Evolutionary conservation across 169 alveolate genomes (phyloP), one percentile per base, ranked within the genome.

Genomic region (Eimeria sp.): DNA sequence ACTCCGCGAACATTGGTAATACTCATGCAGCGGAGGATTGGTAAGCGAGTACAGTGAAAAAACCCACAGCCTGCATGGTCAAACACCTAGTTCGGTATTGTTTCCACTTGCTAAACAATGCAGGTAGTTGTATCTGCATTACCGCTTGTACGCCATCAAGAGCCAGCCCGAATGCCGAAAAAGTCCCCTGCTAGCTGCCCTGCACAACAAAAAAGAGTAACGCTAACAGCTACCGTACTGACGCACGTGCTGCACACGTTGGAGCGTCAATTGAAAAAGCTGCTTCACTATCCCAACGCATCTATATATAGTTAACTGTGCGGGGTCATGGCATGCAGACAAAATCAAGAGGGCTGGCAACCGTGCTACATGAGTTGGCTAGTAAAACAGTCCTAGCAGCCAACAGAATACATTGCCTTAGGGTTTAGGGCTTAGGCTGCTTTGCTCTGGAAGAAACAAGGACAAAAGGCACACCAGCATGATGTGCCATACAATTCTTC

Each of bases 241-340:
- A 74, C 83, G 83, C 56, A 74, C 83, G 16, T 74, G 83, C 83
- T 74, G 83, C 83, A 23, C 14, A 20, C 83, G 33, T 30, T 16
- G 33, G 16, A 74, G 52, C n/a, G 27, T 23, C 80, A 71, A 4
- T 25, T 54, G n/a, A 37, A 6, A 71, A 37, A 71, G 8, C 52
- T 13, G n/a, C 9, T 27, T 11, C 54, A 33, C n/a, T 13, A 13
- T 25, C 9, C 18, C 52, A 30, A 71, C n/a, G 25, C 49, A 30
- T 33, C n/a, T 37, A 71, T 30, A 30, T 4, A 6, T n/a, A n/a
- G n/a, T n/a, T n/a, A 30, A 43, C 49, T 43, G 49, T 33, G 10
- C 1, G 52, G n/a, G 80, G n/a, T 52, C 6, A 30, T 2, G 25
- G 27, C 2, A 30, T 46, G 58, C 56, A 37, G 83, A 1, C 11